A percentile compares a stretch with the other conserved stretches of the same genome.
Evolutionary conservation across 2,329 filamentous ascomycete genomes (phyloP).

Genomic region (Fusarium caatingaense): DNA sequence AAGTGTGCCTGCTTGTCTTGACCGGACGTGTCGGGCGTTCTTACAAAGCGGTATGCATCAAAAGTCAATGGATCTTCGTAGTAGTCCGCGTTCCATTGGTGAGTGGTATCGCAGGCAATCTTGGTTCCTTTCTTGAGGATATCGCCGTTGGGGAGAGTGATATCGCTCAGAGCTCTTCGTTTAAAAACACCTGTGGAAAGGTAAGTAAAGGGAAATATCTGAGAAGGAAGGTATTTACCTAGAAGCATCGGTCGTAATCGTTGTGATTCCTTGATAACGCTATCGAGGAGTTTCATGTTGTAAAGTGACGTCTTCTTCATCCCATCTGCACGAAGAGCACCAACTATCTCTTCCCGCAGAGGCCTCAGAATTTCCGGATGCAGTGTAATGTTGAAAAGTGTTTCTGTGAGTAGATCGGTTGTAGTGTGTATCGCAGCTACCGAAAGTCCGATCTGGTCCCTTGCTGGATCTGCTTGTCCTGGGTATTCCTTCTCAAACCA

Average conservation of each 20-base stretch:
- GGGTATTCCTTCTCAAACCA: conserved; percentile 62
- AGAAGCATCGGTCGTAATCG: conserved; percentile 57
- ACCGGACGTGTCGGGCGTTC: conserved; percentile 52
- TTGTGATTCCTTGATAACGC: conserved; percentile 63
- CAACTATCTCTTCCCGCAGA: conserved; percentile 56
- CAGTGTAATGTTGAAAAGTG: conserved; percentile 51
- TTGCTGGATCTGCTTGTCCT: conserved; percentile 40
- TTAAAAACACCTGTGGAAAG: background rate
- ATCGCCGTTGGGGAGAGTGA: conserved; percentile 13
- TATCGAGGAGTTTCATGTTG: conserved; percentile 60
- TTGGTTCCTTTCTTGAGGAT: conserved; percentile 13
- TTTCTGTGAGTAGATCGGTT: conserved; percentile 44
- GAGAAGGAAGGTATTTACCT: too few species aligned
- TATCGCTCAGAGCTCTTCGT: background rate
- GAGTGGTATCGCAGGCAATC: background rate
- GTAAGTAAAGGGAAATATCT: too few species aligned
- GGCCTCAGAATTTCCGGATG: conserved; percentile 51
- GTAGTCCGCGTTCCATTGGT: background rate
- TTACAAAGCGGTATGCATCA: conserved; percentile 60
- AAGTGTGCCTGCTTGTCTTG: conserved; percentile 51
- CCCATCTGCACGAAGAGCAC: conserved; percentile 22
- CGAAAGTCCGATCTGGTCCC: conserved; percentile 43
- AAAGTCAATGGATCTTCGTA: conserved; percentile 47
- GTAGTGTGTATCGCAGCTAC: conserved; percentile 68
- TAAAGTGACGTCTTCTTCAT: conserved; percentile 60